Percentiles rank a stretch among this genome's conserved stretches.
Conservation (phyloP, 257 asterid species). For the Solanum neorickii region DNA sequence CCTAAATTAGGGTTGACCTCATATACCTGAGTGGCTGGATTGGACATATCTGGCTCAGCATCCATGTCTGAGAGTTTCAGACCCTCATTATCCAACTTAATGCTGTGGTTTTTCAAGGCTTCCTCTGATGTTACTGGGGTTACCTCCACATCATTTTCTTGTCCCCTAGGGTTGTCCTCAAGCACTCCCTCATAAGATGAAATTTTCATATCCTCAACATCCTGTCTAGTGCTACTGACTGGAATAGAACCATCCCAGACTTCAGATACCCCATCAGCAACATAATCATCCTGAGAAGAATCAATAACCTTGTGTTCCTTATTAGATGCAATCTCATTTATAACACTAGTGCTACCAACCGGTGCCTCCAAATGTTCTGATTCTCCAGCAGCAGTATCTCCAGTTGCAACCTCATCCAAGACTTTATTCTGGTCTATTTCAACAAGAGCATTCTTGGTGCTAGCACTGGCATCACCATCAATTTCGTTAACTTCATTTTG, state of each 20-base stretch:
- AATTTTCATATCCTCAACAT: neutral
- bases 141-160: slow-evolving; percentile 1
- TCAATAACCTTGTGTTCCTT: neutral
- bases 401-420: neutral
- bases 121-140: neutral
- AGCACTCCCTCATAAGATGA: neutral
- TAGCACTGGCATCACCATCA: neutral
- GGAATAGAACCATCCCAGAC: neutral
- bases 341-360: neutral
- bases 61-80: slow-evolving; percentile 15
- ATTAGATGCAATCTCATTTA: neutral
- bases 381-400: neutral
- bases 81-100: slow-evolving; percentile 7
- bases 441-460: neutral
- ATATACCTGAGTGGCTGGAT: slow-evolving; percentile 23
- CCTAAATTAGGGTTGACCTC: slow-evolving; percentile 29
- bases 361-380: neutral
- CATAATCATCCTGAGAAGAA: neutral
- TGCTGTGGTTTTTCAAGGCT: neutral
- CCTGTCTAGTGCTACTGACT: neutral
- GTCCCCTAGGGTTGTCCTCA: neutral
- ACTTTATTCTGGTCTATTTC: neutral
- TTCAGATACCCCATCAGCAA: neutral
- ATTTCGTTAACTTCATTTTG: neutral
- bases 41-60: slow-evolving; percentile 11